Conservation (phyloP, 2,329 filamentous ascomycete genomes). For the Aspergillus eucalypticola region DNA sequence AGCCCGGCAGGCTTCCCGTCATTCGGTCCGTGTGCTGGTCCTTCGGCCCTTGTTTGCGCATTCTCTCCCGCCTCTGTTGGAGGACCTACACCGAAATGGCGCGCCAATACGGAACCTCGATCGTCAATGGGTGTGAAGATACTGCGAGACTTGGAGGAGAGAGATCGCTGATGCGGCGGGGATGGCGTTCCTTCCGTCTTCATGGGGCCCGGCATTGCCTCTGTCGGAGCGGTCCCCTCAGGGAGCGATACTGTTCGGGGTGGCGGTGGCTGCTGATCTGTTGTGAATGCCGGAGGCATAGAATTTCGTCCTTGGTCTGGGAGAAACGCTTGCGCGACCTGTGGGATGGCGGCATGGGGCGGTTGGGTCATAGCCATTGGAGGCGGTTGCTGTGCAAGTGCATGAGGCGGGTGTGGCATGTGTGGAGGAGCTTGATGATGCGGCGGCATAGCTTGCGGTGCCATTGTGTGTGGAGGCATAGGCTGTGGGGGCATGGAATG, state of each 20-base stretch:
- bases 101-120: constrained; percentile 80
- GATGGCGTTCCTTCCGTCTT: constrained; percentile 48
- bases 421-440: constrained; percentile 43
- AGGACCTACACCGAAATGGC: constrained; percentile 71
- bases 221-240: constrained; percentile 54
- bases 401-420: constrained; percentile 45
- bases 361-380: constrained; percentile 35
- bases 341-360: constrained; percentile 46
- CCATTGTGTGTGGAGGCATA: constrained; percentile 38
- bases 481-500: constrained; percentile 25
- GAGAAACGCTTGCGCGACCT: constrained; percentile 68
- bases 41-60: constrained; percentile 35
- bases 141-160: constrained; percentile 72
- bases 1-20: not conserved
- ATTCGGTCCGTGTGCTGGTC: constrained; percentile 44
- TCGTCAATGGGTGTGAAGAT: constrained; percentile 98
- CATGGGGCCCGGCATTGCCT: constrained; percentile 48
- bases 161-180: constrained; percentile 62
- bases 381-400: constrained; percentile 23
- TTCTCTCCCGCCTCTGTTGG: constrained; percentile 52
- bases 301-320: constrained; percentile 75
- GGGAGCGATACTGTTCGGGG: constrained; percentile 63
- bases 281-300: constrained; percentile 68
- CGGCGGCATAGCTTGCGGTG: constrained; percentile 45
- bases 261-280: constrained; percentile 60